Evolutionary conservation across 2,329 filamentous ascomycete species (phyloP), one percentile per base, ranked within the genome.

Genomic region (Penicillium expansum): DNA sequence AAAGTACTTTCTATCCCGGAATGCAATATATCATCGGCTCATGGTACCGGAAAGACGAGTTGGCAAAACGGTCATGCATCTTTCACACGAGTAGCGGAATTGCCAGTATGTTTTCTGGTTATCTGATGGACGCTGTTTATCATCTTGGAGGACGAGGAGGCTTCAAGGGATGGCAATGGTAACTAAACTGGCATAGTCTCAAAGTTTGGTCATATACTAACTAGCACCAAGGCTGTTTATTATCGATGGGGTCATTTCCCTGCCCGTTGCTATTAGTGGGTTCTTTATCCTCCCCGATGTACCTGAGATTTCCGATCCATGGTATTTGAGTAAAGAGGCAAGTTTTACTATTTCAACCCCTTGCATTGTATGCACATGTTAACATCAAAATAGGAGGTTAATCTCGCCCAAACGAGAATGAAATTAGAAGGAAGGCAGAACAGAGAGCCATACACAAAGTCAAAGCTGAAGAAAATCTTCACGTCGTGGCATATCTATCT

Each of bases 401-500:
- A 69, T 3, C 69, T 82, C 5, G 77, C 79, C 0, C 73, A 76
- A 52, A 78, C 77, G 59, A 71, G 82, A 27, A 83, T 84, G 80
- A 61, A 78, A 58, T 64, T 79, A 5, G 80, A 82, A 67, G 78
- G 80, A 18, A 70, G 81, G 11, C 69, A 76, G 57, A 68, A 74
- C 22, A 68, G 78, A 51, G 68, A 72, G 43, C 77, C 78, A 0
- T 82, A 80, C 60, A 81, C 79, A 0, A 74, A 71, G 51, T 67
- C 71, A 2, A 87, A 86, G 70, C 64, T 88, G 38, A 79, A 78
- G 69, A 83, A 81, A 63, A 87, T 88, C 18, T 82, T 88, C 55
- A 77, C 78, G 0, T 83, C 81, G 6, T 89, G 86, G 86, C 86
- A 86, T 59, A 83, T 89, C 1, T 89, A 86, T 54, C 62, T 81